phyloP scores from a whole-genome alignment of 371 early-diverging fungal genomes.

The Saksenaea oblongispora region DNA sequence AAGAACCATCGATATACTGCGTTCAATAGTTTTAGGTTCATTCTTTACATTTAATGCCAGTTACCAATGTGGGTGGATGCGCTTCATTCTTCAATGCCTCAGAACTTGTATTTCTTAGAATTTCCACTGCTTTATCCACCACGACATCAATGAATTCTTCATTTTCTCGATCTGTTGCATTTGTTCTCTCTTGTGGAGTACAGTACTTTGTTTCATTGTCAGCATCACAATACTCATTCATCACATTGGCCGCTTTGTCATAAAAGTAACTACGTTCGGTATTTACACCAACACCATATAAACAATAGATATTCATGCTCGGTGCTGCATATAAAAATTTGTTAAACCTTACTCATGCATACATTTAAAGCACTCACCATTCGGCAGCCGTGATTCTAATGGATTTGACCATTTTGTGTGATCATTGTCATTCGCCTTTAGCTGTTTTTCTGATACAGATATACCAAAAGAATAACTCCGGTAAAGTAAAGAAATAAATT shows the following conservation, averaged over 20 bases:
- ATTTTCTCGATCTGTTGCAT: background rate
- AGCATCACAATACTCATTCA: background rate
- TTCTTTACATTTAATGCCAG: background rate
- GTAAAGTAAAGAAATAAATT: constrained; percentile 53
- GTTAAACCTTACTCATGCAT: background rate
- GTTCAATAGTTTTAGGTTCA: background rate
- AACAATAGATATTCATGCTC: constrained; percentile 76
- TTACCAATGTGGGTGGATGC: constrained; percentile 1
- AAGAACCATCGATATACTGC: constrained; percentile 48
- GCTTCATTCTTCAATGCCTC: background rate
- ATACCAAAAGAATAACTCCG: constrained; percentile 71
- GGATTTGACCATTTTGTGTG: constrained; percentile 87
- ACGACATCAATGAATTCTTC: constrained; percentile 4
- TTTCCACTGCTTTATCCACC: background rate
- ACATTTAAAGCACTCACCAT: constrained; percentile 34
- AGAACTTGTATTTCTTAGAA: background rate
- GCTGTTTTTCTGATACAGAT: constrained; percentile 54
- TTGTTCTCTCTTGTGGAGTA: background rate
- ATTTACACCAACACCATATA: constrained; percentile 80
- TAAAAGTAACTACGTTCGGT: constrained; percentile 87
- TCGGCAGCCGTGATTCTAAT: constrained; percentile 79
- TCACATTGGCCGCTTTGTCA: constrained; percentile 8
- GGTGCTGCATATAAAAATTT: constrained; percentile 45
- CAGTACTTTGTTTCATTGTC: background rate
- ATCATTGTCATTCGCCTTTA: constrained; percentile 50